Base-by-base conservation (phyloP, 2,329 filamentous ascomycete genomes). In the Torrubiella hemipterigena region DNA sequence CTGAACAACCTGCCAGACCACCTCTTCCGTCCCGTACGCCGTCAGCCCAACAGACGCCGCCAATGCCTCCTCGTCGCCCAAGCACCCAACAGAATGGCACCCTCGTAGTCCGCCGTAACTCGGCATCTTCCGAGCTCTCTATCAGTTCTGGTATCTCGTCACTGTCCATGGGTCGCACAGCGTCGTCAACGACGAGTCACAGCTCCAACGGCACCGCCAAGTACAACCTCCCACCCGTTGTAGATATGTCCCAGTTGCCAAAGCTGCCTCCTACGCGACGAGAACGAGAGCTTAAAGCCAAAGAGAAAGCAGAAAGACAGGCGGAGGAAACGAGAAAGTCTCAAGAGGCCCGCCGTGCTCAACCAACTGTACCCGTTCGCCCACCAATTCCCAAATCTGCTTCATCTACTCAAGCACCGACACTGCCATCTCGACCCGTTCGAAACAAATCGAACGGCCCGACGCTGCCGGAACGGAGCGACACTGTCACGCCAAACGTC, bases 81-180 rank as follows among this genome's bases (percentile, higher is more conserved):
- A 66, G 65, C 3, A 49, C 56, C 6, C 61, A 68, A 37, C 49
- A 52, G 7, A 31, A 33, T 31, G 40, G 40, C 4, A 49, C 51
- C 11, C 47, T 65, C 20, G 48, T 49, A 15, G 52, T 52, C 5
- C 61, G 72, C 16, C 62, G 68, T 33, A 67, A 60, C 29, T 78
- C 74, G 13, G 65, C 66, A 25, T 68, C 72, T 1, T 78, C 73
- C 3, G 69, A 71, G 18, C 43, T 64, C 10, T 77, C 72, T 3
- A 56, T 67, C 35, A 53, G 62, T 23, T 77, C 72, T 6, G 59
- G 58, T 9, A 45, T 69, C 12, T 77, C 73, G 4, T 62, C 58
- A 2, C 47, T 68, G 15, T 75, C 71, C 1, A 40, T 69, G 25
- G 61, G 57, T 20, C 55, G 54, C 6, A 54, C 55, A 3, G 45